Evolutionary conservation across 148 eudicot genomes (phyloP), one percentile per base, ranked within the genome.

Genomic region (Cornus suecica): DNA sequence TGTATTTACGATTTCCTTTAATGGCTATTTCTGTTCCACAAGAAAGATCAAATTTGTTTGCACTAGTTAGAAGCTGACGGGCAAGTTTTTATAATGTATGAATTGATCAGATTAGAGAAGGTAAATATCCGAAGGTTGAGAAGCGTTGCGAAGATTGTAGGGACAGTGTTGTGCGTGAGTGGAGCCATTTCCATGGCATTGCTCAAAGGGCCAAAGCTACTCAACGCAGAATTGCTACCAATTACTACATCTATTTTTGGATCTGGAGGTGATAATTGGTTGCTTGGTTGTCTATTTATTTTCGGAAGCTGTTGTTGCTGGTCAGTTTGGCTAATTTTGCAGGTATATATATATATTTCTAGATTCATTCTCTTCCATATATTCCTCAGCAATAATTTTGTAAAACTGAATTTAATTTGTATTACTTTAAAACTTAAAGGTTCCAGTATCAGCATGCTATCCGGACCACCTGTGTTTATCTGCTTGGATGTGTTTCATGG

Each of bases 261-360:
- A 60, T 70, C 68, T 5, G 80, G 66, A 63, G 80, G 73, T 32
- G 79, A 86, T 13, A 56, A 82, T 29, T 92, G 97, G 97, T 65
- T 94, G 45, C 41, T 92, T 10, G 98, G 97, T n/a, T 92, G 90
- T 64, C 67, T 89, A 24, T 78, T 86, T 23, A 82, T 92, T 80
- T 84, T 94, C 68, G 90, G 54, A 16, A 89, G 89, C 77, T 67
- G 80, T 70, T 82, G 83, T 74, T 88, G 88, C 76, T 90, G 94
- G 97, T 88, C 98, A 2, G 4, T 85, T 42, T 94, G 94, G 94
- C 94, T 94, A 24, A 91, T 94, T 75, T 71, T 94, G 41, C 98
- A 90, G 98, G 97, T 91, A 87, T 16, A 10, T 23, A 37, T 37
- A 52, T 14, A 15, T 52, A 20, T 52, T 3, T 58, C 11, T 56